Conservation (phyloP, 257 asterid species). For the Gynochthodes officinalis region DNA sequence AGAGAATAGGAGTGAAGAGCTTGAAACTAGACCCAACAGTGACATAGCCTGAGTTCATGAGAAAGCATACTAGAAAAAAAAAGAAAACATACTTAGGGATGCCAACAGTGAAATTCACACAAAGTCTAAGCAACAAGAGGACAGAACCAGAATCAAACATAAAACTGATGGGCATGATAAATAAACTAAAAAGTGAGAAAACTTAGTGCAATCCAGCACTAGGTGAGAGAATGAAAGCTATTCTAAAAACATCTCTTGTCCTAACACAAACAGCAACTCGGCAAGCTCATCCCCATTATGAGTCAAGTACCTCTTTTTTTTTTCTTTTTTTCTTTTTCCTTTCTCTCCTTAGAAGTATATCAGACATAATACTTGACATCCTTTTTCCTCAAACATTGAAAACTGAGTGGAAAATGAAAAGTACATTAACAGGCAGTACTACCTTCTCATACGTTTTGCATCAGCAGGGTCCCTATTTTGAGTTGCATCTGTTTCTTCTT, state of each 20-base stretch:
- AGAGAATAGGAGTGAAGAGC: neutral
- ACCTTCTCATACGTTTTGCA: slow-evolving; percentile 94
- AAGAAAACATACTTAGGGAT: too few relatives aligned
- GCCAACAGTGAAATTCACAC: too few relatives aligned
- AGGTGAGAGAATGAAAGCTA: neutral
- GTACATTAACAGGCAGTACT: slow-evolving; percentile 20
- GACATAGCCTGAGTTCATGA: too few relatives aligned
- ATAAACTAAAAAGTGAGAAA: neutral
- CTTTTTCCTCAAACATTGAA: neutral
- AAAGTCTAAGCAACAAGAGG: neutral
- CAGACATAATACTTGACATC: neutral
- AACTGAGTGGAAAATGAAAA: neutral
- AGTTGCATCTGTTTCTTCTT: slow-evolving; percentile 71
- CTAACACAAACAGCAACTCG: neutral
- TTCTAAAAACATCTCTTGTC: neutral
- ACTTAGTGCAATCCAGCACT: neutral
- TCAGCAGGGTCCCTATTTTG: slow-evolving; percentile 60
- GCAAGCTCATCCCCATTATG: neutral
- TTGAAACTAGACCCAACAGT: neutral
- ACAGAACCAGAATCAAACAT: too few relatives aligned
- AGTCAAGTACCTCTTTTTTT: neutral
- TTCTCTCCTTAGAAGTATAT: too few relatives aligned
- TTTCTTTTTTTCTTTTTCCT: too few relatives aligned
- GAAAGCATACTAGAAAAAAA: too few relatives aligned
- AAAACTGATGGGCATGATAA: too few relatives aligned